Percentiles rank a stretch among this genome's conserved stretches.
phyloP scores from a whole-genome alignment of 495 filamentous ascomycete genomes.

The Parachaetomium inaequale region DNA sequence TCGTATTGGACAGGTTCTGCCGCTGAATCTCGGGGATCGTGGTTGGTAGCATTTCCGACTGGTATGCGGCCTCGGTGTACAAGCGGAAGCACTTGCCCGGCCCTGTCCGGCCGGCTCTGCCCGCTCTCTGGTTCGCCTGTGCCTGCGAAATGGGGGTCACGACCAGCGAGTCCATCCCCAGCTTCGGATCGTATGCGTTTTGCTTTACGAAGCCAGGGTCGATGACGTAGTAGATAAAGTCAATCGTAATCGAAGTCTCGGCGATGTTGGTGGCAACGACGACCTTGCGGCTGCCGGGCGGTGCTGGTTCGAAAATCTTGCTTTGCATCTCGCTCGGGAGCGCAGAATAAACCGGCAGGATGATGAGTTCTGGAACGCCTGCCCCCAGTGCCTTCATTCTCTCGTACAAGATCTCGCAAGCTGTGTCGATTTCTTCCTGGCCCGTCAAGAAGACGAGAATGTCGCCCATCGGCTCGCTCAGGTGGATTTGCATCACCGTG shows the following conservation, averaged over 20 bases:
- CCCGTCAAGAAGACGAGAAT: constrained; percentile 95
- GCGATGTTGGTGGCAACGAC: constrained; percentile 99
- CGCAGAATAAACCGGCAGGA: constrained; percentile 91
- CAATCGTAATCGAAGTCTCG: constrained; percentile 96
- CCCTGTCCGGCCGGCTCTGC: constrained; percentile 88
- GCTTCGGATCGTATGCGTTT: constrained; percentile 92
- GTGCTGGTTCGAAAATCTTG: constrained; percentile 89
- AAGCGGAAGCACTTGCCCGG: constrained; percentile 95
- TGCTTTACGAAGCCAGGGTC: constrained; percentile 98
- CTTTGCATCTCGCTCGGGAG: constrained; percentile 93
- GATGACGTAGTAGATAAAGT: constrained; percentile 94
- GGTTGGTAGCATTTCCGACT: constrained; percentile 95
- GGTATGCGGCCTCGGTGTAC: constrained; percentile 93
- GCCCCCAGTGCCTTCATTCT: constrained; percentile 94
- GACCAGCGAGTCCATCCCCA: constrained; percentile 95
- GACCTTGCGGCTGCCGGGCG: constrained; percentile 84
- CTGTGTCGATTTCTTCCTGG: constrained; percentile 96
- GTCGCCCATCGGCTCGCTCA: constrained; percentile 85
- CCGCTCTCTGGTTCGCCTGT: constrained; percentile 91
- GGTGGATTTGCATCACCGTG: constrained; percentile 97
- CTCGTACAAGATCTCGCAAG: constrained; percentile 87
- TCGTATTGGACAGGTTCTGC: constrained; percentile 89
- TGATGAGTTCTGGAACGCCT: constrained; percentile 84
- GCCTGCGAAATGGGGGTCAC: constrained; percentile 96
- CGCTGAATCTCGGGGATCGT: constrained; percentile 96